Evolutionary conservation across 2,329 filamentous ascomycete genomes (phyloP).

Genomic region (Diplodia scrobiculata): DNA sequence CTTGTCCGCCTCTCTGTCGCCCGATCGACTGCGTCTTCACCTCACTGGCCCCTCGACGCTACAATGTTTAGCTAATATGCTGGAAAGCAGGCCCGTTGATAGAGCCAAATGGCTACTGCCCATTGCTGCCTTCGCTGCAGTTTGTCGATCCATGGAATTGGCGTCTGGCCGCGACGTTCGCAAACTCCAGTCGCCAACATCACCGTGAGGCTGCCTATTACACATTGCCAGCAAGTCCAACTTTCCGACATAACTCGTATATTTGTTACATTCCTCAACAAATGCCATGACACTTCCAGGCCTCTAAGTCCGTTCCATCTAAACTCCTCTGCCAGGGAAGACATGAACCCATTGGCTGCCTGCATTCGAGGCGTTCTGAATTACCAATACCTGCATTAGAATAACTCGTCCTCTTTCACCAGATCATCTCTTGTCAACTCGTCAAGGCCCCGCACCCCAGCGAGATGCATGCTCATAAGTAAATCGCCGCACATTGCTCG

Average conservation of each 20-base stretch:
- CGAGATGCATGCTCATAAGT: slow-evolving; percentile 37
- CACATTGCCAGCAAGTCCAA: too few relatives aligned
- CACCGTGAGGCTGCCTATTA: neutral
- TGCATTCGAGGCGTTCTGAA: neutral
- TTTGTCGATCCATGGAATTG: neutral
- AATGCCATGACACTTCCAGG: neutral
- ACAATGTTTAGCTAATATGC: neutral
- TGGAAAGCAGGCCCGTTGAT: neutral
- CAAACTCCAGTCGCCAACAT: neutral
- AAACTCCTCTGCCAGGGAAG: neutral
- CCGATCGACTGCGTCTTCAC: neutral
- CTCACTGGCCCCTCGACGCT: neutral
- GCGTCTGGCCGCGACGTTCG: neutral
- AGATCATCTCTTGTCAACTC: slow-evolving; percentile 34
- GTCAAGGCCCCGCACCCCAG: slow-evolving; percentile 34
- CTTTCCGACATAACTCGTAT: too few relatives aligned
- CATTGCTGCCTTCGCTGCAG: neutral
- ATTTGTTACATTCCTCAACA: neutral
- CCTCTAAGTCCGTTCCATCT: neutral
- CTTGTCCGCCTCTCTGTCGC: neutral
- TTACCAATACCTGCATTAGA: slow-evolving; percentile 20
- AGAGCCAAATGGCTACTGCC: neutral
- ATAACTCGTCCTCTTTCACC: slow-evolving; percentile 35
- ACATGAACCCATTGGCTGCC: neutral
- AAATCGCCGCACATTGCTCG: slow-evolving; percentile 31